Conservation (phyloP, 2,329 filamentous ascomycete species). For the Xenoacremonium recifei region DNA sequence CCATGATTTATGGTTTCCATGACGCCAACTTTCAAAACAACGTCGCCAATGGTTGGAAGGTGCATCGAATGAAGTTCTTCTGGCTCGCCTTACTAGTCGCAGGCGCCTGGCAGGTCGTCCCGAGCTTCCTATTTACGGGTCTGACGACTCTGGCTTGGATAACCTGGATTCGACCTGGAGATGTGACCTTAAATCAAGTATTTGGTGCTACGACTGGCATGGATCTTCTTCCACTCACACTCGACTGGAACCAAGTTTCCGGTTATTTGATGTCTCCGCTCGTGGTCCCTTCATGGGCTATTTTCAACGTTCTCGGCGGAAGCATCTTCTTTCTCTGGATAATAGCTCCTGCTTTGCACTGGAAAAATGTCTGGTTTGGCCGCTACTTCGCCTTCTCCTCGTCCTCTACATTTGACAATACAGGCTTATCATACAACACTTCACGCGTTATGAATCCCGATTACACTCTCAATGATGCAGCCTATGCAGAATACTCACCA, state of each 20-base stretch:
- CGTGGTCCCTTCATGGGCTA: slow-evolving; percentile 59
- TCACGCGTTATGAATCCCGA: slow-evolving; percentile 51
- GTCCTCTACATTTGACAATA: slow-evolving; percentile 60
- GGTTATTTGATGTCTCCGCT: slow-evolving; percentile 57
- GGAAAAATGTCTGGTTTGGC: slow-evolving; percentile 9
- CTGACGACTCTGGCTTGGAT: slow-evolving; percentile 8
- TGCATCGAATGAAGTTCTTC: slow-evolving; percentile 16
- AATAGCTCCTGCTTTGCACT: slow-evolving; percentile 8
- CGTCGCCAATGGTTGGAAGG: slow-evolving; percentile 8
- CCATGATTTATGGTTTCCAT: slow-evolving; percentile 10
- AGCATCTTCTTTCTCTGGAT: slow-evolving; percentile 43
- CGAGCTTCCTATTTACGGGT: slow-evolving; percentile 32
- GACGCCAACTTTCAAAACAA: slow-evolving; percentile 3
- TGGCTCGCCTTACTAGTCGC: slow-evolving; percentile 49
- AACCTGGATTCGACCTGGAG: slow-evolving; percentile 49
- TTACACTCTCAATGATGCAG: slow-evolving; percentile 51
- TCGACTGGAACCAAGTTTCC: slow-evolving; percentile 45
- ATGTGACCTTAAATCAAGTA: slow-evolving; percentile 51
- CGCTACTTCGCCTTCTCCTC: slow-evolving; percentile 40
- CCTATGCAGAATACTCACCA: slow-evolving; percentile 58
- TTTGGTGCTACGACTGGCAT: slow-evolving; percentile 54
- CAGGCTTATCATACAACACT: slow-evolving; percentile 54
- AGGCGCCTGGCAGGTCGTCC: slow-evolving; percentile 31
- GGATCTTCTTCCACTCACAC: slow-evolving; percentile 51
- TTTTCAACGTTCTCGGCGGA: slow-evolving; percentile 56